Base-by-base conservation (phyloP, 1,139 yeast genomes). In the Lodderomyces pseudojiufengensis region DNA sequence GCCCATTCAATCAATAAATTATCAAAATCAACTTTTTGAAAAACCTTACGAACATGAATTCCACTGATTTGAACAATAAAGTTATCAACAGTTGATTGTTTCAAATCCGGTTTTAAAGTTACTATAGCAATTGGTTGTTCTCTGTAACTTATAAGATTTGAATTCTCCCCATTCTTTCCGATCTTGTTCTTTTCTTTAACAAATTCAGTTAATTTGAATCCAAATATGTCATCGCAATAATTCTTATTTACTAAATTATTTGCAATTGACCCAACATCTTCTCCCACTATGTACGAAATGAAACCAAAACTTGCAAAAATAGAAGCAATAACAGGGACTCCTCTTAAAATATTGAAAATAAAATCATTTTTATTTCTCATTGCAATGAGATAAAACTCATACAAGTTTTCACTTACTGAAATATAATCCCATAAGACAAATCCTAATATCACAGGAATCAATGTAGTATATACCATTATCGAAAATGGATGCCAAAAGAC, bases 61-160 rank as follows among this genome's bases (percentile, higher is more conserved):
- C 82, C 78, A 4, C 77, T 65, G 38, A 83, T 73, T 36, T 65
- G 66, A 41, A 78, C 72, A 6, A 64, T 59, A 39, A 73, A 67
- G 24, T 54, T 50, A 15, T 68, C 59, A 26, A 60, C 66, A 9
- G 60, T 55, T 2, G 68, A 59, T 32, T 54, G 51, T 16, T 61
- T 60, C n/a, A 57, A 61, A 36, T 65, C 57, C 2, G 70, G 68
- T 21, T 50, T 55, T 36, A 70, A 52, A 3, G 80, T 60, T 15
- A 73, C 61, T 29, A 79, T 61, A 1, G 87, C 87, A 51, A 84
- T 79, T 15, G 92, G 88, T 2, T 80, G 66, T 18, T 73, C 76
- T 50, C 88, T 73, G 57, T 82, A 83, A 10, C 73, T 53, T 14
- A 82, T 65, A 31, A 80, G 48, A 39, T 71, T 75, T 2, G 86